Percentiles rank a stretch among this genome's conserved stretches.
phyloP scores from a whole-genome alignment of 257 asterid species.

The Solanum chiquidenum region DNA sequence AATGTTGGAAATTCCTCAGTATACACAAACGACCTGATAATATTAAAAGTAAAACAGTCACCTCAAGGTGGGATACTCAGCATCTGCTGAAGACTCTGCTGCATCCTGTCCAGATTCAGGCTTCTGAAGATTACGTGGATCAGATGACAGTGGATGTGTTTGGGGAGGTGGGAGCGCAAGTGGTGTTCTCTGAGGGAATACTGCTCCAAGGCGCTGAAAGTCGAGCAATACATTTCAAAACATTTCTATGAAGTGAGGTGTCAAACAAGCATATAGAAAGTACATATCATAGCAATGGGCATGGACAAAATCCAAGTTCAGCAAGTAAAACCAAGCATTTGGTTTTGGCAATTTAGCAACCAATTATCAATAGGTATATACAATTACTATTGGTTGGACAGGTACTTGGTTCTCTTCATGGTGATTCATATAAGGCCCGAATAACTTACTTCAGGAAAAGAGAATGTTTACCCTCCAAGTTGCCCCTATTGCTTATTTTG shows the following conservation, averaged over 20 bases:
- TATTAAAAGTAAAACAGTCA: constrained; percentile 6
- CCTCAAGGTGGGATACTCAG: constrained; percentile 94
- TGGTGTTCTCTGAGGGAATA: constrained; percentile 6
- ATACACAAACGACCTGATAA: neutral
- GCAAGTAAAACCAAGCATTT: neutral
- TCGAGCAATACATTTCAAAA: neutral
- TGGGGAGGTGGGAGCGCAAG: neutral
- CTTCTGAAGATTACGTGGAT: constrained; percentile 39
- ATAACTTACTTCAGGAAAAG: neutral
- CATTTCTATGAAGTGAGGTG: neutral
- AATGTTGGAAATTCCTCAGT: neutral
- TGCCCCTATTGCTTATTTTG: neutral
- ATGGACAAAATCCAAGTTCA: neutral
- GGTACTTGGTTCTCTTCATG: neutral
- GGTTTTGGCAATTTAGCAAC: neutral
- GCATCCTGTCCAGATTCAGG: constrained; percentile 50
- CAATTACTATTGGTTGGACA: neutral
- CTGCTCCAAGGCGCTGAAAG: constrained; percentile 8
- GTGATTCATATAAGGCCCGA: neutral
- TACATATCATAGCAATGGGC: neutral
- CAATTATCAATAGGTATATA: neutral
- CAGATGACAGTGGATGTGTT: neutral
- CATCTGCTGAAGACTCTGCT: constrained; percentile 86
- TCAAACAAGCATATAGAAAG: neutral
- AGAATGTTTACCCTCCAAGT: neutral